Base-by-base conservation (phyloP, 2,329 filamentous ascomycete genomes). In the Ophiostoma sp. region DNA sequence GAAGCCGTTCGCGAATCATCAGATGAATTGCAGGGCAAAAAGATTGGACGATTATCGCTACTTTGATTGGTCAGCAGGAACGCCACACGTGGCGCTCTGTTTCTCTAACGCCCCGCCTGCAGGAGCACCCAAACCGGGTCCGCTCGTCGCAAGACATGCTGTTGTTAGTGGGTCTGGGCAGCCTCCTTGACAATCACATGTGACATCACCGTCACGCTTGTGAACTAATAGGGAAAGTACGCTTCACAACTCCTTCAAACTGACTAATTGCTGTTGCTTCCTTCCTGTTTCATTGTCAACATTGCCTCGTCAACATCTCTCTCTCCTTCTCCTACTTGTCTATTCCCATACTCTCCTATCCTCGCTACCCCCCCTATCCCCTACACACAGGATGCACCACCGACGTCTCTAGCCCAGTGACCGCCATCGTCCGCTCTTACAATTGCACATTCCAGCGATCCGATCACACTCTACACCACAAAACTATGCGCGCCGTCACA, bases 161-260 rank as follows among this genome's bases (percentile, higher is more conserved):
- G 33, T 65, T 65, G 33, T 65, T 36, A 39, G 62, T 65, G 62
- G 62, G 62, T 65, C 62, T 39, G 35, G 35, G 23, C n/a, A 65
- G 39, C 33, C 60, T 35, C 60, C 62, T 65, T 23, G 62, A 36
- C 17, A 23, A 65, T 65, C n/a, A 65, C 62, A 67, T 67, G 65
- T 67, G 48, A 68, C 35, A 17, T 57, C n/a, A 52, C 31, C 62
- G 33, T 62, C 35, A 23, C 35, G 20, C 62, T 65, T 36, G 11
- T 23, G 33, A 11, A 23, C 33, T 36, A 39, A 65, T 39, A 39
- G 62, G 35, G 60, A n/a, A 65, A 39, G 62, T 27, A 65, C 62
- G 60, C 35, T 57, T 10, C 52, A 27, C 52, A 13, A 11, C 52
- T 57, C 52, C 52, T 57, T 57, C 27, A 7, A 57, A 23, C 44